Percentiles rank a stretch among this genome's conserved stretches.
These are phyloP conservation scores for Aspergillus ellipticus DNA, from an alignment of 495 filamentous ascomycete genomes.

Conservation along the genomic window DNA sequence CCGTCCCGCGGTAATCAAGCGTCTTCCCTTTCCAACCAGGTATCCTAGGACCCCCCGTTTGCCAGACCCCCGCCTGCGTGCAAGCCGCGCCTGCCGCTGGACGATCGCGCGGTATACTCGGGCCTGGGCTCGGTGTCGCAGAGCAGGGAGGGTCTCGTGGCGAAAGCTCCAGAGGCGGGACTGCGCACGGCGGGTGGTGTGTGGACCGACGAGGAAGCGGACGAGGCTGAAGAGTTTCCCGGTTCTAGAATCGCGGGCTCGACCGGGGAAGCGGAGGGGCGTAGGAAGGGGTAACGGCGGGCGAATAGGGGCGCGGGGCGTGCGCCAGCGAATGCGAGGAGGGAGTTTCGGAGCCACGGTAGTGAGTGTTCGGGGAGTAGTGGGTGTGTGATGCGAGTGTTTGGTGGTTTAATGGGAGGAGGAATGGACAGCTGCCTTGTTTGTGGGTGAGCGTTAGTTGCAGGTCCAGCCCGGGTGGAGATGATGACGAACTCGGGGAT, in stretches of 20 bases:
- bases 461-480: too few species aligned
- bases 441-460: neutral
- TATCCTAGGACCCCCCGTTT: conserved; percentile 45
- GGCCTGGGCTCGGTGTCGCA: conserved; percentile 66
- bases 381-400: too few species aligned
- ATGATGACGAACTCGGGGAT: conserved; percentile 2
- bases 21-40: conserved; percentile 45
- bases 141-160: conserved; percentile 66
- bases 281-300: conserved; percentile 21
- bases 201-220: conserved; percentile 53
- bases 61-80: conserved; percentile 27
- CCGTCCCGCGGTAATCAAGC: conserved; percentile 26
- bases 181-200: conserved; percentile 55
- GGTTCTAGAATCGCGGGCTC: conserved; percentile 12
- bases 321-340: conserved; percentile 29
- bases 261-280: conserved; percentile 16
- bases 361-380: conserved; percentile 1
- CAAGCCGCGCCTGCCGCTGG: conserved; percentile 53
- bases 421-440: neutral
- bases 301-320: conserved; percentile 20
- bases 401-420: neutral
- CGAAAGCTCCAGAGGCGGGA: conserved; percentile 62
- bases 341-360: conserved; percentile 43
- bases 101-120: conserved; percentile 72
- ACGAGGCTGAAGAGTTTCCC: conserved; percentile 27